Base-by-base conservation (phyloP, 2,329 filamentous ascomycete species). In the Alternaria ethzedia region DNA sequence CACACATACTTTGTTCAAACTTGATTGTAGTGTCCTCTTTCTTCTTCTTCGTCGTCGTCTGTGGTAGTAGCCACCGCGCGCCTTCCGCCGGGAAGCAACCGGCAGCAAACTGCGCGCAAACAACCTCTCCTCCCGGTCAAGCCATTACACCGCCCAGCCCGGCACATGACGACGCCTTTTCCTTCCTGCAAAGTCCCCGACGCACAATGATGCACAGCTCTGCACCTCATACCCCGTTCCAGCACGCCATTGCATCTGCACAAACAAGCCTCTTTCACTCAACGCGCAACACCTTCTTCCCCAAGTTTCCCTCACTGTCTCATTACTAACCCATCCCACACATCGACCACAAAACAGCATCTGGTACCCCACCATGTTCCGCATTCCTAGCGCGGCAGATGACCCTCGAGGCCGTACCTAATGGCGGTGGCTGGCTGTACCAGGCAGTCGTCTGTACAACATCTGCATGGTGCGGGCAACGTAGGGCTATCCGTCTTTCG, bases 221-320 rank as follows among this genome's bases (percentile, higher is more conserved):
- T 23, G 36, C n/a, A 21, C 52, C 23, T 44, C 41, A 21, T 36
- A 28, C n/a, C n/a, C 41, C 36, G 30, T n/a, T 44, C 52, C 15
- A 20, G 17, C 10, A 44, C 36, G 21, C 17, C 54, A 50, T 46
- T 41, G 20, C 9, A 10, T 46, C 41, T 20, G 41, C 41, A 30
- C 41, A 30, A 11, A 57, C 43, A 57, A 26, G 54, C 28, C 44
- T 49, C 54, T 41, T 25, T 57, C 44, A 57, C 54, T 57, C 28
- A 41, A 57, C 28, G n/a, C 44, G 54, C 44, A 57, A 57, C 28
- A 41, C 11, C 2, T 28, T 20, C 15, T 23, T 13, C 13, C 54
- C 25, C 17, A 26, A 26, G 20, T 41, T n/a, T 25, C 49, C 28
- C 12, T 21, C 12, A n/a, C 11, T 23, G 49, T 51, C 49, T 51